Conservation (phyloP, 768 basidiomycete species). For the Russula vinacea region DNA sequence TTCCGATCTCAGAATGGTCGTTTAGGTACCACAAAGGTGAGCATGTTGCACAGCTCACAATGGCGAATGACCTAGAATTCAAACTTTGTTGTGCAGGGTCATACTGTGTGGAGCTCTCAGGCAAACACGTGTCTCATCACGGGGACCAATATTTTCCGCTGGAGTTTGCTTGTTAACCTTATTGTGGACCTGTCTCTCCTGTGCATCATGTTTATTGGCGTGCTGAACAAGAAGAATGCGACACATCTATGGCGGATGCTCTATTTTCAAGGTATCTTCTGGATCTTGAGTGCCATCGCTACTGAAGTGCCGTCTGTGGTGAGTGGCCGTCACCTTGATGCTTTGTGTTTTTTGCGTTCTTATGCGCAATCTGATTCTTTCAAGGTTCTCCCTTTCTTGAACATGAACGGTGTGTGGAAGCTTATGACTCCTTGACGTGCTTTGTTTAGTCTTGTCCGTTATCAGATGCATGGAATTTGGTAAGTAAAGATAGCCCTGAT, state of each 20-base stretch:
- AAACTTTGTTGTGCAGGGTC: constrained; percentile 3
- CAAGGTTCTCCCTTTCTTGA: constrained; percentile 25
- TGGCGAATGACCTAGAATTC: background rate
- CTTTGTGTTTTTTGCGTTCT: background rate
- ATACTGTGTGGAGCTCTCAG: constrained; percentile 6
- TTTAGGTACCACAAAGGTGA: constrained; percentile 20
- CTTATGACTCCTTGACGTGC: background rate
- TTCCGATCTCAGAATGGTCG: background rate
- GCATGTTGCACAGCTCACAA: background rate
- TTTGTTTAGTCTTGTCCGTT: constrained; percentile 1
- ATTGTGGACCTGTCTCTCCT: constrained; percentile 25
- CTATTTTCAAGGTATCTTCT: constrained; percentile 26
- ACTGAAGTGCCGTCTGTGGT: constrained; percentile 28
- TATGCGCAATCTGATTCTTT: background rate
- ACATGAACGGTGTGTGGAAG: constrained; percentile 22
- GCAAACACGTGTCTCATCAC: constrained; percentile 6
- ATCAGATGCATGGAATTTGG: constrained; percentile 28
- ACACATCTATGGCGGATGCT: constrained; percentile 29
- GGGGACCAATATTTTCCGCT: constrained; percentile 22
- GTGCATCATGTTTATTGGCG: constrained; percentile 26
- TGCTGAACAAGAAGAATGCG: constrained; percentile 23
- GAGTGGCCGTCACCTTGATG: background rate
- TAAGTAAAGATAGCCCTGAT: background rate
- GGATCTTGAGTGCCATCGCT: constrained; percentile 16
- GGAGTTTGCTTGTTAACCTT: constrained; percentile 25